Percentiles rank a stretch among this genome's conserved stretches.
These are phyloP conservation scores for Cordyceps fumosorosea DNA, from an alignment of 2,329 filamentous ascomycete genomes.

Conservation along the genomic window DNA sequence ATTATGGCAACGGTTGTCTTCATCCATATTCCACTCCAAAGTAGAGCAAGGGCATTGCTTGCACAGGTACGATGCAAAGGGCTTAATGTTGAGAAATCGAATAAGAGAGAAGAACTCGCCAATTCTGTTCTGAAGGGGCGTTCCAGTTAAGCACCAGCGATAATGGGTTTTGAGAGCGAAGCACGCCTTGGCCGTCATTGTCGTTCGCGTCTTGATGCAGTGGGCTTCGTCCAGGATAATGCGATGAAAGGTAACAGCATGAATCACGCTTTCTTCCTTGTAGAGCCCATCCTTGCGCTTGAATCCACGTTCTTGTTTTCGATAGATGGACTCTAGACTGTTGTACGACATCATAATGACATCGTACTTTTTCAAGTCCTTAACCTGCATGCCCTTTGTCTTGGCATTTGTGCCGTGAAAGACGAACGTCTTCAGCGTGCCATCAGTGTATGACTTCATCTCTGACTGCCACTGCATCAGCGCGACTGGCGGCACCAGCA, in stretches of 20 bases:
- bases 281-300: conserved; percentile 70
- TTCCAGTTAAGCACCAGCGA: conserved; percentile 94
- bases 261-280: conserved; percentile 75
- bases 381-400: conserved; percentile 66
- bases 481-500: conserved; percentile 87
- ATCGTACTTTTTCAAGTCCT: conserved; percentile 74
- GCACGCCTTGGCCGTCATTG: conserved; percentile 89
- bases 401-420: conserved; percentile 84
- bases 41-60: conserved; percentile 75
- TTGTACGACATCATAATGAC: conserved; percentile 98
- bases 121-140: conserved; percentile 92
- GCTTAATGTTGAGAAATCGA: conserved; percentile 80
- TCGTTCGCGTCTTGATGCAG: conserved; percentile 85
- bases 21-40: conserved; percentile 76
- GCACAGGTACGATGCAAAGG: conserved; percentile 92
- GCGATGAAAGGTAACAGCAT: conserved; percentile 81
- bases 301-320: conserved; percentile 89
- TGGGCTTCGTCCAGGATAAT: conserved; percentile 93
- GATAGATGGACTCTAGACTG: conserved; percentile 81
- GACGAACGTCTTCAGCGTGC: conserved; percentile 82
- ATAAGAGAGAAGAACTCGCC: conserved; percentile 95
- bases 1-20: conserved; percentile 60
- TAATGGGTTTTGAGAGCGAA: conserved; percentile 83
- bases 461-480: conserved; percentile 92
- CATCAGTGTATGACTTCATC: conserved; percentile 75